phyloP scores from a whole-genome alignment of 352 stramenopile genomes.

The Globisporangium megalacanthum region DNA sequence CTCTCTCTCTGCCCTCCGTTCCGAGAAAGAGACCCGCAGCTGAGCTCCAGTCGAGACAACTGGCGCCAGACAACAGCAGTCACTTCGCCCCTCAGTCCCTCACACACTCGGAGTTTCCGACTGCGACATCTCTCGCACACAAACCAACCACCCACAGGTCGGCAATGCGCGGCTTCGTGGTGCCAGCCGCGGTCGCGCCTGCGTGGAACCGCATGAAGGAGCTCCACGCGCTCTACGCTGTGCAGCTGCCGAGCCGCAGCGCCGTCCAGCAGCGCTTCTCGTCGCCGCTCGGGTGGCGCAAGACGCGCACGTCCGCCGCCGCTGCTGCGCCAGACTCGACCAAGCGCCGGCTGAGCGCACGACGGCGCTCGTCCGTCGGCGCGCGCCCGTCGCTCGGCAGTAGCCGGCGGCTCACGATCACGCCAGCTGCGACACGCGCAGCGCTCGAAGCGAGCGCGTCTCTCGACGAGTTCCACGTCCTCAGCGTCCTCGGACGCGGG shows the following conservation, averaged over 20 bases:
- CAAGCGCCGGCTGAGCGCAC: slow-evolving; percentile 15
- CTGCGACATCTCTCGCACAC: background rate
- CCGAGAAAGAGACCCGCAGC: too few species aligned
- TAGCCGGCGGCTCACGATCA: background rate
- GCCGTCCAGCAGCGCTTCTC: slow-evolving; percentile 25
- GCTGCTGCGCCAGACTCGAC: slow-evolving; percentile 6
- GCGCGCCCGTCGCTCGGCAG: background rate
- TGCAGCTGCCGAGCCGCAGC: slow-evolving; percentile 10
- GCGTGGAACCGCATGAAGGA: slow-evolving; percentile 39
- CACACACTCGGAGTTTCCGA: too few species aligned
- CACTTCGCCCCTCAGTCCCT: too few species aligned
- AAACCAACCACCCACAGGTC: background rate
- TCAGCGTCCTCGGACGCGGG: slow-evolving; percentile 56
- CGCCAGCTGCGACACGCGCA: background rate
- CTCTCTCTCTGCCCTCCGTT: too few species aligned
- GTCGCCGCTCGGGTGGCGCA: slow-evolving; percentile 22
- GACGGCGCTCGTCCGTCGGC: slow-evolving; percentile 14
- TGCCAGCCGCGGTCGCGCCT: slow-evolving; percentile 24
- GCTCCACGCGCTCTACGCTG: slow-evolving; percentile 24
- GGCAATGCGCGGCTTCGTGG: slow-evolving; percentile 11
- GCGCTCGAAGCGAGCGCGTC: slow-evolving; percentile 22
- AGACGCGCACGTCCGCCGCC: slow-evolving; percentile 11
- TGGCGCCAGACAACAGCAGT: too few species aligned
- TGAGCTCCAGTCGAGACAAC: too few species aligned
- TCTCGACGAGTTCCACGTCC: slow-evolving; percentile 50